phyloP scores from a whole-genome alignment of 768 basidiomycete genomes.

The Mycena epipterygia region DNA sequence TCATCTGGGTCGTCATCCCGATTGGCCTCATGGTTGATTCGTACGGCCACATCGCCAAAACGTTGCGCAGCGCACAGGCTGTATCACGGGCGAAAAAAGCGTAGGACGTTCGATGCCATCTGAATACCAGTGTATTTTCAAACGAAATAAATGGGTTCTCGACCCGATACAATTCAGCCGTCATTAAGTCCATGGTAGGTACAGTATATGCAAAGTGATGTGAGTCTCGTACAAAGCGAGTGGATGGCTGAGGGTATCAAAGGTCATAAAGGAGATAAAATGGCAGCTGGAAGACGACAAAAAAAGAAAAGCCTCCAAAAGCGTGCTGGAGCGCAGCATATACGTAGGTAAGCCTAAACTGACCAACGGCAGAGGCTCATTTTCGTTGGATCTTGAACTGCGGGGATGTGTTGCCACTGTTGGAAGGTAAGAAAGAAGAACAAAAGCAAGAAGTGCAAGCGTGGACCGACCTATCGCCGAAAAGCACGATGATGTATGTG shows the following conservation, averaged over 20 bases:
- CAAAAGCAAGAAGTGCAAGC: background rate
- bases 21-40: constrained; percentile 84
- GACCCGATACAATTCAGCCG: constrained; percentile 22
- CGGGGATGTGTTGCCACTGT: constrained; percentile 47
- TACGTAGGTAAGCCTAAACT: background rate
- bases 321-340: too few relatives aligned
- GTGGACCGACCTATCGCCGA: constrained; percentile 46
- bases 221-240: constrained; percentile 36
- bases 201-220: constrained; percentile 26
- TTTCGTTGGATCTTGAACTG: constrained; percentile 36
- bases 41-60: constrained; percentile 74
- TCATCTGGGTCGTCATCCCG: constrained; percentile 88
- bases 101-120: constrained; percentile 39
- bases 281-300: background rate
- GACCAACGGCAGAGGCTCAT: background rate
- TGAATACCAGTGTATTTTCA: background rate
- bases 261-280: constrained; percentile 8
- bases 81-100: constrained; percentile 52
- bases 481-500: constrained; percentile 39
- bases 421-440: background rate
- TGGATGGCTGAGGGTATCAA: constrained; percentile 36
- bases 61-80: constrained; percentile 62
- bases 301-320: background rate
- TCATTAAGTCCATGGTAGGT: constrained; percentile 31
- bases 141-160: background rate